Evolutionary conservation across 371 early-diverging fungal genomes (phyloP).

Genomic region (Actinomortierella ambigua): DNA sequence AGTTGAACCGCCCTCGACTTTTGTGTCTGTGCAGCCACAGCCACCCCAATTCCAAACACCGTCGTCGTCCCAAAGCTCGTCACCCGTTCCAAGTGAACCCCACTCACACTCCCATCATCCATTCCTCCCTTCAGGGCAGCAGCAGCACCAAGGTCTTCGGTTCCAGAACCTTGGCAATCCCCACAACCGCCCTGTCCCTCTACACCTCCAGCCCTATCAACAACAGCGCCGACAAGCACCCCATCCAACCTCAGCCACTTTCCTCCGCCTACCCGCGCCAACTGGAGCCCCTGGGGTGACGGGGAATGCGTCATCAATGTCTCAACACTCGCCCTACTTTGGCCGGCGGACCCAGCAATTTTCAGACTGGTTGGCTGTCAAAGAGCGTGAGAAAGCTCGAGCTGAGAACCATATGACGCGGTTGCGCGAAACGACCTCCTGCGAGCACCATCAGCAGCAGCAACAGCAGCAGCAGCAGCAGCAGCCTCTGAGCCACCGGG

Average conservation of each 20-base stretch:
- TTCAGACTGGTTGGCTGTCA: conserved; percentile 44
- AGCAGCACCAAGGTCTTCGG: too few species aligned
- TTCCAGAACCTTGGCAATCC: too few species aligned
- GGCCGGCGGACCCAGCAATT: conserved; percentile 23
- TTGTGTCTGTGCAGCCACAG: conserved; percentile 1
- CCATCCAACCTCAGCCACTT: conserved; percentile 4
- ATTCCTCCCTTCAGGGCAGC: too few species aligned
- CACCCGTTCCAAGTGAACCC: too few species aligned
- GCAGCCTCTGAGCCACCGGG: not conserved
- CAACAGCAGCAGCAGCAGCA: conserved; percentile 1
- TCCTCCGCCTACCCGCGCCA: conserved; percentile 12
- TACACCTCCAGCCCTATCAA: not conserved
- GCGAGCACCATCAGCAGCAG: not conserved
- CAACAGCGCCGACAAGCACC: not conserved
- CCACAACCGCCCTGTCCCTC: not conserved
- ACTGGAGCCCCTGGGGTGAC: conserved; percentile 11
- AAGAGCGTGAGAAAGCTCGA: conserved; percentile 35
- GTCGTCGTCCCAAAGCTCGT: too few species aligned
- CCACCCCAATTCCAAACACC: conserved; percentile 1
- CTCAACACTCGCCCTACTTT: conserved; percentile 1
- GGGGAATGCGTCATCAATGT: conserved; percentile 11
- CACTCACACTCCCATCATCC: too few species aligned
- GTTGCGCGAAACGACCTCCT: conserved; percentile 4
- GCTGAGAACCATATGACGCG: conserved; percentile 28
- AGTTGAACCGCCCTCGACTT: not conserved